A percentile compares a stretch with the other conserved stretches of the same genome.
Conservation (phyloP, 2,329 filamentous ascomycete genomes). For the Scortechinia acanthostroma region DNA sequence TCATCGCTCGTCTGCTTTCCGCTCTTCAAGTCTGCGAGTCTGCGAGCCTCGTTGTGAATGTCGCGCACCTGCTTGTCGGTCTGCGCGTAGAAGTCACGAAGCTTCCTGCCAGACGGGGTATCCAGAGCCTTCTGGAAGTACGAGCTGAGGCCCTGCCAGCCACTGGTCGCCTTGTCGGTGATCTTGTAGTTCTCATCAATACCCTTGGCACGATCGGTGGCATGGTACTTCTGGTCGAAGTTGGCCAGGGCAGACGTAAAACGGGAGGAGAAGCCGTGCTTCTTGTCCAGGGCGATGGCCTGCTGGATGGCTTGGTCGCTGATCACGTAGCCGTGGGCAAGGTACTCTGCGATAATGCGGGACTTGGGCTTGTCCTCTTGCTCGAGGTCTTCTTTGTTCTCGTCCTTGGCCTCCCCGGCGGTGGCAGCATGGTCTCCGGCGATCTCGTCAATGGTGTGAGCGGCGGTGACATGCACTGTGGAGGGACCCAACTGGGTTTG, state of each 20-base stretch:
- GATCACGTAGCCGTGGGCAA: constrained; percentile 59
- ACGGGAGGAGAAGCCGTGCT: constrained; percentile 53
- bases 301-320: constrained; percentile 36
- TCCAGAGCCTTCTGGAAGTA: constrained; percentile 63
- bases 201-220: constrained; percentile 51
- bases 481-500: constrained; percentile 54
- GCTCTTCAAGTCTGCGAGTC: constrained; percentile 54
- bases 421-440: constrained; percentile 25
- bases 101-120: constrained; percentile 56
- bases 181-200: constrained; percentile 55
- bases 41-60: constrained; percentile 59
- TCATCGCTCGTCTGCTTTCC: constrained; percentile 5
- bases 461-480: constrained; percentile 51
- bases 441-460: constrained; percentile 43
- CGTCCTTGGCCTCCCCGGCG: constrained; percentile 31
- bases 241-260: constrained; percentile 39
- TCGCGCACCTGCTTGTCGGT: constrained; percentile 63
- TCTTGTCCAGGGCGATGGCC: constrained; percentile 49
- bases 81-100: constrained; percentile 56
- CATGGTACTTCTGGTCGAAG: constrained; percentile 55
- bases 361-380: constrained; percentile 67
- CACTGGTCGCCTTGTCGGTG: constrained; percentile 36
- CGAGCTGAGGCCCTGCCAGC: constrained; percentile 35
- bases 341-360: constrained; percentile 62
- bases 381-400: constrained; percentile 33